Conservation (phyloP, 768 basidiomycete genomes). For the Clitopilus hobsonii region DNA sequence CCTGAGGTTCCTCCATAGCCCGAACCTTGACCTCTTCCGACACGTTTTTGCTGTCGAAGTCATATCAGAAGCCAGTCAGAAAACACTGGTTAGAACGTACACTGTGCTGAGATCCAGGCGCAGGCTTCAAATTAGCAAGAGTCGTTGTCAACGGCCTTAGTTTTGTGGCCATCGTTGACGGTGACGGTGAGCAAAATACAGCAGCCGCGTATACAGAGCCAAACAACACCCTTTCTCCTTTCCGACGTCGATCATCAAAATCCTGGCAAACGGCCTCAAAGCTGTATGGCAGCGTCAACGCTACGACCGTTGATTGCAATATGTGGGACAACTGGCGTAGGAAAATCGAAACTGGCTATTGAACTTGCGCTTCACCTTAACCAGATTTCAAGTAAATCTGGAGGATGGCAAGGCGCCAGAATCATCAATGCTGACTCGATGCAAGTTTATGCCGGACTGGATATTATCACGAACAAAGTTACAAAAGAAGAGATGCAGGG, state of each 20-base stretch:
- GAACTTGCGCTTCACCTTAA: conserved; percentile 70
- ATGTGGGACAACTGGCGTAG: conserved; percentile 93
- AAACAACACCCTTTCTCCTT: neutral
- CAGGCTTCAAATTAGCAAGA: conserved; percentile 73
- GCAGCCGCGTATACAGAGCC: neutral
- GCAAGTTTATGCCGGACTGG: conserved; percentile 92
- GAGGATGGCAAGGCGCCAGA: conserved; percentile 57
- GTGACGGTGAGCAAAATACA: conserved; percentile 5
- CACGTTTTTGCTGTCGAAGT: conserved; percentile 75
- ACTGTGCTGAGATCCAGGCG: conserved; percentile 62
- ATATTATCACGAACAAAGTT: conserved; percentile 93
- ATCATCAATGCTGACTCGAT: conserved; percentile 97
- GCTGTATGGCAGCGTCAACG: neutral
- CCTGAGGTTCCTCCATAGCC: conserved; percentile 90
- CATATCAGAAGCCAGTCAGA: neutral
- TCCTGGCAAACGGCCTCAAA: too few species aligned
- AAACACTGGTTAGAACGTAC: conserved; percentile 27
- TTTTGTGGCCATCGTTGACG: conserved; percentile 29
- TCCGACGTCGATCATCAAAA: neutral
- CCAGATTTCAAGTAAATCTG: conserved; percentile 18
- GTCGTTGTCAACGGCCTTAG: conserved; percentile 38
- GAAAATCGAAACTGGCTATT: conserved; percentile 90
- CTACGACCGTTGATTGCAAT: conserved; percentile 73
- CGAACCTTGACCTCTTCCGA: conserved; percentile 91
- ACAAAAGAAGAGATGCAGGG: conserved; percentile 70